Base-by-base conservation (phyloP, 1,284 basidiomycete species). In the Mycosarcoma maydis region DNA sequence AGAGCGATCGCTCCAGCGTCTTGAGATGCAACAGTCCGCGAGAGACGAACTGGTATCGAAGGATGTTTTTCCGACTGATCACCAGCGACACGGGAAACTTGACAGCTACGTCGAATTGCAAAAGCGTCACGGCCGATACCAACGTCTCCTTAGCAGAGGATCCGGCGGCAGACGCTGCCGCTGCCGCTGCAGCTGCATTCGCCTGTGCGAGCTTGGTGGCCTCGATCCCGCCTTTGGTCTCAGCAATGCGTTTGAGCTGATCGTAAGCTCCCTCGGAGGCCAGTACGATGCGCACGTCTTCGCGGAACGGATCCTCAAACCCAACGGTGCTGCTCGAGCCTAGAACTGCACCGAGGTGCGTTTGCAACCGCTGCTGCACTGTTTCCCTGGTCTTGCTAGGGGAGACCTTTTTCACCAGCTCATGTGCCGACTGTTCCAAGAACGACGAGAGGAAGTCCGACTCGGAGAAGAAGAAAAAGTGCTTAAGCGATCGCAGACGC, bases 351-450 rank as follows among this genome's bases (percentile, higher is more conserved):
- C 78, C 80, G 8, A 81, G 73, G 39, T 80, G 79, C n/a, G 76
- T 75, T 43, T 80, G 77, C 33, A 81, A 52, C 1, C 78, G 67
- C 33, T 74, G 69, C 55, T 73, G 65, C 30, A 76, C 75, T 39
- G 75, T 75, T 41, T 81, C 79, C 75, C 90, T 90, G 24, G 76
- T 72, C 42, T 68, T 72, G 27, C 57, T 71, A 6, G 78, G 76
- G 22, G 72, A 68, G 10, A 81, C 78, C 39, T 61, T 66, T 47
- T 80, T 78, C 54, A 65, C 62, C 11, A 81, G 73, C 58, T 81
- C 80, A 27, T 74, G 72, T 1, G 50, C 57, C 13, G 78, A 75
- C 45, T 76, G 73, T 44, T 80, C 80, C n/a, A 79, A 41, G 57
- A 80, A 81, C 20, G 76, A 77, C 17, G 68, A 71, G 38, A 81